Base-by-base conservation (phyloP, 2,329 filamentous ascomycete species). In the Calonectria leucothoes region DNA sequence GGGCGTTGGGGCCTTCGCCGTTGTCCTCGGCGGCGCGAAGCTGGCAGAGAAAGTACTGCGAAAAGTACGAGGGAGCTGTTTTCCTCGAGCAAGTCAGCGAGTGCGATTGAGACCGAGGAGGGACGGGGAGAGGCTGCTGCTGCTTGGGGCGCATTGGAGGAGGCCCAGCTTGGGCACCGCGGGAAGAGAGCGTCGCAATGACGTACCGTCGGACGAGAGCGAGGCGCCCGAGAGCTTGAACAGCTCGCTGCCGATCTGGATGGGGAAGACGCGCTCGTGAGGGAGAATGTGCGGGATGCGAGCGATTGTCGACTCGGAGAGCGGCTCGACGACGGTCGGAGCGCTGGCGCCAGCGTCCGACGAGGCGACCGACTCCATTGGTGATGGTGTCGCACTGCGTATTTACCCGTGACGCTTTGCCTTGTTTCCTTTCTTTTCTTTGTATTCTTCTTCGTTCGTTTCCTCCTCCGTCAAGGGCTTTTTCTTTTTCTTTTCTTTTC, bases 1-100 rank as follows among this genome's bases (percentile, higher is more conserved):
- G 84, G 6, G 81, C 77, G 48, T 81, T 83, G 6, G 85, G 71
- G 69, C 90, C 89, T 69, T 91, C 88, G 72, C 90, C 90, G 70
- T 89, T 89, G 59, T 90, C 88, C 73, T 92, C 89, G 63, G 90
- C 93, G 77, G 88, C 86, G 71, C 91, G 89, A 49, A 98, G 85
- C 85, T 98, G 96, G 80, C 94, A 94, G 78, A 93, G 89, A 84
- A 98, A 98, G 87, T 97, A 98, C 79, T 95, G 93, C 25, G 96
- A 98, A 86, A 98, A 98, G 84, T 98, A 98, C 64, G 96, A 98
- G 72, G 96, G 96, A 81, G 95, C 96, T 98, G 65, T 35, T 70
- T 27, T 42, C 69, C 45, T 42, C 33, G 45, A 48, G 48, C 55
- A 64, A 15, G 74, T 78, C 66, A 78, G 74, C 51, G 37, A 29